Evolutionary conservation across 306 rosid species (phyloP), one percentile per base, ranked within the genome.

Genomic region (Vigna nakashimae): DNA sequence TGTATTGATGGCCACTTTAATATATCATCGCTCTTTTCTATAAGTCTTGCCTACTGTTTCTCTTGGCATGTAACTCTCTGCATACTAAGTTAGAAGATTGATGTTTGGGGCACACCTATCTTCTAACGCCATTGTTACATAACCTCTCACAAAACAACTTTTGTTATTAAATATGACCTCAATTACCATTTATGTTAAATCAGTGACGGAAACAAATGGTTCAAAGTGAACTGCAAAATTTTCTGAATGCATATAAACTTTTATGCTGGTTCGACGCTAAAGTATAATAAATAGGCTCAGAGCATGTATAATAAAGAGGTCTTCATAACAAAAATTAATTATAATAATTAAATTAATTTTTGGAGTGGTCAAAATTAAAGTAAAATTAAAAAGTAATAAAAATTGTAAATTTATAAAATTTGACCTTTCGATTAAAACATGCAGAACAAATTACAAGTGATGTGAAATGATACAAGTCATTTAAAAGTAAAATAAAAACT

Each of bases 1-100:
- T 71, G 52, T 79, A 78, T 69, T 26, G 36, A 74, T 49, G 16
- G 18, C 64, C 58, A 45, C 40, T 77, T 74, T 56, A 71, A 77
- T 56, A 52, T 67, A 34, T 22, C 60, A 72, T 80, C 38, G 40
- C 16, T 53, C 75, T 48, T 59, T 73, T 28, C 55, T 18, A 30
- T 16, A 52, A 52, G 18, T 22, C 56, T 64, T 45, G 62, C 79
- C 13, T 60, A 55, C 46, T 80, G 7, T 60, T 76, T 73, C 69
- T 46, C 4, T 52, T 20, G 16, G 28, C 58, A 64, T 24, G 65
- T 63, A 68, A 24, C 58, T 60, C 57, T 20, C 30, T 22, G 46
- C 53, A 46, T 40, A 40, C 62, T 14, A 30, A 71, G 52, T 59
- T 45, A 62, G 13, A 63, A 63, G 56, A 42, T 64, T 52, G 38